Evolutionary conservation across 768 basidiomycete genomes (phyloP).

Genomic region (Trametes punicea): DNA sequence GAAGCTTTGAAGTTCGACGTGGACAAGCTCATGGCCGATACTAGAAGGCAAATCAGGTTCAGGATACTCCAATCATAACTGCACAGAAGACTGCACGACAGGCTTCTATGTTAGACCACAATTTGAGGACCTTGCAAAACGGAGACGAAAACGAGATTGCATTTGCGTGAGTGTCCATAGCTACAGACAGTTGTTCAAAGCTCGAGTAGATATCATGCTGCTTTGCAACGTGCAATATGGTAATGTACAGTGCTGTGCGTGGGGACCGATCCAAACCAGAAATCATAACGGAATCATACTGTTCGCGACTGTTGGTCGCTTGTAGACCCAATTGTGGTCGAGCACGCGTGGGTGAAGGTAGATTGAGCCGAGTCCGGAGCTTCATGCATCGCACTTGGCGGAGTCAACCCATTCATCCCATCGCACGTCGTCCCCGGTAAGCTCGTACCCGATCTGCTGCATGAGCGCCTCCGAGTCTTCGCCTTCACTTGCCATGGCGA

Average conservation of each 20-base stretch:
- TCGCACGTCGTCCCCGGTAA: slow-evolving; percentile 21
- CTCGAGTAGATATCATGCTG: not conserved
- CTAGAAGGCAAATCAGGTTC: no score
- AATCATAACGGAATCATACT: not conserved
- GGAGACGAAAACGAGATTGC: not conserved
- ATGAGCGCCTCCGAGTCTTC: slow-evolving; percentile 2
- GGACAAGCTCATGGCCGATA: no score
- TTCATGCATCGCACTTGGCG: slow-evolving; percentile 6
- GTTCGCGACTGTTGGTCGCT: not conserved
- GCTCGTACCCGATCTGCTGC: slow-evolving; percentile 5
- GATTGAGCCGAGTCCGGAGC: not conserved
- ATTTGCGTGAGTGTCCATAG: not conserved
- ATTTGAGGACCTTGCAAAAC: no score
- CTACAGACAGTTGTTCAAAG: not conserved
- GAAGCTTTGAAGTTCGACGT: no score
- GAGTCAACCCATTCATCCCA: slow-evolving; percentile 29
- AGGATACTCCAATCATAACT: no score
- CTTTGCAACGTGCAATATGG: slow-evolving; percentile 2
- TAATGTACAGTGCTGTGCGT: slow-evolving; percentile 18
- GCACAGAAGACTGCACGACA: no score
- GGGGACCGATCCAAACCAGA: slow-evolving; percentile 3
- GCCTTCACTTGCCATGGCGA: not conserved
- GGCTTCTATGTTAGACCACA: no score
- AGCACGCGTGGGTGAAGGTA: not conserved
- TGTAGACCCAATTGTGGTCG: not conserved